Conservation (phyloP, 2,329 filamentous ascomycete genomes). For the Ophiostoma australiae region DNA sequence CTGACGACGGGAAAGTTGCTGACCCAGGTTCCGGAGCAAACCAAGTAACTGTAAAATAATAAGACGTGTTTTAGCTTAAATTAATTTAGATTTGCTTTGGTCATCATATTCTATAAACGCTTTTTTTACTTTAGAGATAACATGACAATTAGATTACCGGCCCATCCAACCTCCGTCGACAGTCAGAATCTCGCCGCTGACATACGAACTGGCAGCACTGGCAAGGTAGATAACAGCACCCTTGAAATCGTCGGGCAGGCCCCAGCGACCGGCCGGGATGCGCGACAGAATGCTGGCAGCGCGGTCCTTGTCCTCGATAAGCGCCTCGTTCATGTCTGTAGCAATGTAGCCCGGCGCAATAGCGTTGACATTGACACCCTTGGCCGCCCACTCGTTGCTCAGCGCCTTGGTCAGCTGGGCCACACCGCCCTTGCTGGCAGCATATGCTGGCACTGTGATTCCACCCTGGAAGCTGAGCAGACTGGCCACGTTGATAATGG, state of each 20-base stretch:
- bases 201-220: constrained; percentile 70
- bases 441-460: constrained; percentile 82
- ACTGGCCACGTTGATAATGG: constrained; percentile 79
- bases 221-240: constrained; percentile 74
- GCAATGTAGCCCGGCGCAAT: constrained; percentile 87
- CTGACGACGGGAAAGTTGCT: constrained; percentile 15
- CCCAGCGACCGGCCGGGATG: constrained; percentile 83
- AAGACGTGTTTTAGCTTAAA: not conserved
- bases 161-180: constrained; percentile 96
- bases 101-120: not conserved
- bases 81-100: not conserved
- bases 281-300: constrained; percentile 69
- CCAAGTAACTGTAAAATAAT: not conserved
- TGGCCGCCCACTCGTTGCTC: constrained; percentile 78
- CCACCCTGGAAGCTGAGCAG: constrained; percentile 82
- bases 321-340: constrained; percentile 88
- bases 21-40: not conserved
- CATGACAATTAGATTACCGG: constrained; percentile 43
- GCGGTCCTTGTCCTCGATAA: constrained; percentile 67
- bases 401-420: constrained; percentile 80
- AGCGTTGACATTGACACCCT: constrained; percentile 78
- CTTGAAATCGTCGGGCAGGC: constrained; percentile 80
- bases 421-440: constrained; percentile 79
- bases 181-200: constrained; percentile 74
- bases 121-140: not conserved